Evolutionary conservation across 768 basidiomycete genomes (phyloP).

Genomic region (Chalciporus sphaerocephalus): DNA sequence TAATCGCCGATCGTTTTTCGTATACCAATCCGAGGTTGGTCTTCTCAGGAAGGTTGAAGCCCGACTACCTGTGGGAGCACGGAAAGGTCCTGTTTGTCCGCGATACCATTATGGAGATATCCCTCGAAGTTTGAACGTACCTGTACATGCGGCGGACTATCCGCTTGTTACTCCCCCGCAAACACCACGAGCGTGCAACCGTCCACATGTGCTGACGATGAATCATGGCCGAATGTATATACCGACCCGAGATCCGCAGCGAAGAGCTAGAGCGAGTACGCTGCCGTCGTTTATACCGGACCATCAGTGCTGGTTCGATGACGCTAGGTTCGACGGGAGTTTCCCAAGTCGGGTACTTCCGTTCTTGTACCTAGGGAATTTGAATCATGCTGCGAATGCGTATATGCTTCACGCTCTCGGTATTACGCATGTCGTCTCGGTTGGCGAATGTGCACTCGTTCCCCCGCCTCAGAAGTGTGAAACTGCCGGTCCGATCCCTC

Average conservation of each 20-base stretch:
- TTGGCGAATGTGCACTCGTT: slow-evolving; percentile 89
- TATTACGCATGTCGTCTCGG: slow-evolving; percentile 95
- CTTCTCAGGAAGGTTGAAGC: slow-evolving; percentile 69
- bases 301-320: slow-evolving; percentile 93
- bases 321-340: slow-evolving; percentile 88
- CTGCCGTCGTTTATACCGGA: slow-evolving; percentile 62
- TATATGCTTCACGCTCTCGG: slow-evolving; percentile 95
- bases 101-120: slow-evolving; percentile 25
- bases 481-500: background rate
- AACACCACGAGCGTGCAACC: slow-evolving; percentile 14
- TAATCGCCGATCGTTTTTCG: slow-evolving; percentile 83
- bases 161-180: slow-evolving; percentile 4
- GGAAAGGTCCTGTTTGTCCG: slow-evolving; percentile 16
- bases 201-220: slow-evolving; percentile 20
- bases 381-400: slow-evolving; percentile 94
- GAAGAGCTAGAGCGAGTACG: slow-evolving; percentile 67
- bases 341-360: slow-evolving; percentile 92
- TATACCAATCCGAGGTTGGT: slow-evolving; percentile 78
- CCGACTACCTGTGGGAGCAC: slow-evolving; percentile 34
- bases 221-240: slow-evolving; percentile 17
- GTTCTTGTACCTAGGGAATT: slow-evolving; percentile 89
- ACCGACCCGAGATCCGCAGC: slow-evolving; percentile 17
- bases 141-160: slow-evolving; percentile 7
- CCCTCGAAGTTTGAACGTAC: slow-evolving; percentile 14
- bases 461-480: slow-evolving; percentile 56